A percentile compares a stretch with the other conserved stretches of the same genome.
Evolutionary conservation across 1,139 yeast genomes (phyloP).

Genomic region (Blastobotrys capitulatus): DNA sequence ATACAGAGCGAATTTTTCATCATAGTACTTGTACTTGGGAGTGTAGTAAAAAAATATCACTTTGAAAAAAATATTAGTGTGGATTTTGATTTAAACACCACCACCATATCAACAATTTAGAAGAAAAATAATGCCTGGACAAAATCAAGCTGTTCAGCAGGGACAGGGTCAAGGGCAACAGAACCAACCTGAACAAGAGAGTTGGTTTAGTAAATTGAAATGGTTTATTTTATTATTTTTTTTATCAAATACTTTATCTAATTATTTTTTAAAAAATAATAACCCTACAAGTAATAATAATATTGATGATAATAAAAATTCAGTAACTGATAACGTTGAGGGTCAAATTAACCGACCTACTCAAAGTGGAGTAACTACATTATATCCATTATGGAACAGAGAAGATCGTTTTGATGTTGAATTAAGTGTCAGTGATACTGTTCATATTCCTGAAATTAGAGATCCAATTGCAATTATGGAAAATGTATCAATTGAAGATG

Average conservation of each 20-base stretch:
- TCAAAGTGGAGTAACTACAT: background rate
- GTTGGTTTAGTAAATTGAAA: slow-evolving; percentile 1
- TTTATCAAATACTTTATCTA: background rate
- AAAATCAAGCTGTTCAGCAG: background rate
- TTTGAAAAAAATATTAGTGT: too few species aligned
- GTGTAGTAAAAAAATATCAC: too few species aligned
- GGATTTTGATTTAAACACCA: too few species aligned
- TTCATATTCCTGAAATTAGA: background rate
- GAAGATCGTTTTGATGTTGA: slow-evolving; percentile 1
- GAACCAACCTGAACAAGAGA: background rate
- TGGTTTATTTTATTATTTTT: slow-evolving; percentile 5
- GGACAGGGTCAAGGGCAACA: background rate
- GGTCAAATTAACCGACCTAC: background rate
- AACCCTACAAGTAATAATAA: background rate
- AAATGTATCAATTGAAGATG: background rate
- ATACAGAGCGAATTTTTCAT: too few species aligned
- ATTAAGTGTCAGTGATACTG: background rate
- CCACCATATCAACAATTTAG: too few species aligned
- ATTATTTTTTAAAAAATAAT: background rate
- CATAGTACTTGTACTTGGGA: too few species aligned
- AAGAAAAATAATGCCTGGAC: too few species aligned
- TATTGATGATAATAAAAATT: background rate
- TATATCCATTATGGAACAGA: slow-evolving; percentile 7
- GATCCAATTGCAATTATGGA: background rate
- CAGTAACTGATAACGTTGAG: background rate